Evolutionary conservation across 129 eudicot genomes (phyloP), one percentile per base, ranked within the genome.

Genomic region (Flaveria robusta): DNA sequence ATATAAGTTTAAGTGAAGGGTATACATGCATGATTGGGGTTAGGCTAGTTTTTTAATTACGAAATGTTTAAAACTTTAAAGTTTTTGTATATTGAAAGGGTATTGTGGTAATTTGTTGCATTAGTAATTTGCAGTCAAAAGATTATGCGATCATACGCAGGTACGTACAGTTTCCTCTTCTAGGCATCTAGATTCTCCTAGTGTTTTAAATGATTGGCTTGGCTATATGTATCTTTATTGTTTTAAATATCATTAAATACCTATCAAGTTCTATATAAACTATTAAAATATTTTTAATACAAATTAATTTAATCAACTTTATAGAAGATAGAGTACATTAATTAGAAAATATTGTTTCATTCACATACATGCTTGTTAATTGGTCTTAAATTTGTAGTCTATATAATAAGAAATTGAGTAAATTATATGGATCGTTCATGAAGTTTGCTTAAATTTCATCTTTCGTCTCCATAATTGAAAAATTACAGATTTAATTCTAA

Each of bases 21-120:
- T 82, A 62, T 82, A 76, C 81, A 66, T 76, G 74, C 81, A 66
- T 76, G 74, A 76, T 86, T 77, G 77, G 78, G 76, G 42, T 72
- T 70, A 63, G 73, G 64, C 37, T 51, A 66, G 39, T 52, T 51
- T 52, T 39, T 67, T 52, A 26, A 49, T 66, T 81, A 46, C 22
- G 9, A 76, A 81, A 69, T 50, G 43, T 49, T 75, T 24, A 51
- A 51, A 16, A 8, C 9, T 47, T 47, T 51, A 31, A 27, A 64
- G 52, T 56, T 62, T 41, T 65, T 66, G 74, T 52, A 72, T 20
- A 51, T 65, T 66, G 72, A n/a, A 73, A 52, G 64, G 70, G 69
- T 47, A 46, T 78, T 76, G 45, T 55, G 26, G 66, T 76, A 63
- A 43, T 19, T 75, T 29, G 5, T 72, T 67, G 68, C 34, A 46